Percentiles rank a stretch among this genome's conserved stretches.
phyloP scores from a whole-genome alignment of 2,329 filamentous ascomycete genomes.

The Aspergillus pseudoterreus region DNA sequence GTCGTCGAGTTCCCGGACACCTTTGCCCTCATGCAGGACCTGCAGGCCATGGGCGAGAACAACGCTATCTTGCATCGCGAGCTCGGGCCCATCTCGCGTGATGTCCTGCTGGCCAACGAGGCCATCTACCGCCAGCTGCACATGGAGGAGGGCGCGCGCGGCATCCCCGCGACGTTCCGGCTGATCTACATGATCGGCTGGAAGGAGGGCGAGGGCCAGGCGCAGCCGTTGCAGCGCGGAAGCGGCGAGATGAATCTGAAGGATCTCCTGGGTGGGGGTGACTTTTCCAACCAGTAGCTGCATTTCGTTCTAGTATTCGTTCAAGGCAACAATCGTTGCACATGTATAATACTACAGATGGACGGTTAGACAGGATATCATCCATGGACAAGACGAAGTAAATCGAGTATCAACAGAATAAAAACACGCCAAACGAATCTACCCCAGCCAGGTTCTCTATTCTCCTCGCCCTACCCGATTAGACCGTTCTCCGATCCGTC shows the following conservation, averaged over 20 bases:
- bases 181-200: slow-evolving; percentile 99
- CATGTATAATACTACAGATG: slow-evolving; percentile 13
- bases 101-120: slow-evolving; percentile 82
- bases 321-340: slow-evolving; percentile 12
- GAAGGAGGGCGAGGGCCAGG: slow-evolving; percentile 78
- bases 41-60: slow-evolving; percentile 94
- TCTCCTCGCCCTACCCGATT: slow-evolving; percentile 1
- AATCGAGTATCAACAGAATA: slow-evolving; percentile 2
- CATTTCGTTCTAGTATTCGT: not conserved
- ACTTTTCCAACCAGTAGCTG: slow-evolving; percentile 26
- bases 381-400: not conserved
- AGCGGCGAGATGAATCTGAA: slow-evolving; percentile 86
- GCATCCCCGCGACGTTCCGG: slow-evolving; percentile 84
- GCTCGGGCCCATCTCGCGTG: slow-evolving; percentile 70
- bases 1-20: slow-evolving; percentile 89
- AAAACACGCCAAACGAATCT: slow-evolving; percentile 3
- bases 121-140: slow-evolving; percentile 86
- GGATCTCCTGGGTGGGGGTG: slow-evolving; percentile 62
- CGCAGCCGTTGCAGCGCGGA: slow-evolving; percentile 74
- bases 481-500: slow-evolving; percentile 93
- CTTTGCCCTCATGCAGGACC: slow-evolving; percentile 86
- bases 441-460: not conserved
- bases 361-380: slow-evolving; percentile 4
- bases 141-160: slow-evolving; percentile 65
- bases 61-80: slow-evolving; percentile 87